Percentiles rank a stretch among this genome's conserved stretches.
Conservation (phyloP, 208 protist genomes). For the Porcisia hertigi region DNA sequence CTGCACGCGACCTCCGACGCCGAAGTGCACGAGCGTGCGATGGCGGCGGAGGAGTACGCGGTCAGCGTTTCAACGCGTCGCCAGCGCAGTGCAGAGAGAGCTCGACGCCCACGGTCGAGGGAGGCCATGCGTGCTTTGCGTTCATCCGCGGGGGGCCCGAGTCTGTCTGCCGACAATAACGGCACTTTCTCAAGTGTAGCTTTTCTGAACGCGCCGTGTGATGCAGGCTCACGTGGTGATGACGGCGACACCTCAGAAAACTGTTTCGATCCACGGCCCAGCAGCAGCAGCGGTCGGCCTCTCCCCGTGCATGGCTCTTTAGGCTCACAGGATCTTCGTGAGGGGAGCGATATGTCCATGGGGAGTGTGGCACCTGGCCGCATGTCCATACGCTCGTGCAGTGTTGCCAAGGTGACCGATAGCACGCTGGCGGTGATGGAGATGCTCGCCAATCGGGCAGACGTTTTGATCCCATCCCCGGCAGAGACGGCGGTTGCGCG, state of each 20-base stretch:
- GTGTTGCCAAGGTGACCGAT: conserved; percentile 56
- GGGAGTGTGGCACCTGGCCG: conserved; percentile 41
- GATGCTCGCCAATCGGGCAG: conserved; percentile 55
- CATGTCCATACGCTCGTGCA: conserved; percentile 67
- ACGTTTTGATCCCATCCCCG: conserved; percentile 72
- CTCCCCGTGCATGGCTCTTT: background rate
- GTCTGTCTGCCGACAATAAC: background rate
- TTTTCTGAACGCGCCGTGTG: background rate
- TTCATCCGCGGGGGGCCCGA: background rate
- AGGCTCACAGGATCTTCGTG: background rate
- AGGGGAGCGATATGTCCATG: conserved; percentile 33
- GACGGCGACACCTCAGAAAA: background rate
- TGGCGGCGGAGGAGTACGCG: conserved; percentile 56
- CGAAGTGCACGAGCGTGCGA: conserved; percentile 60
- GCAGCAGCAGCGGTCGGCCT: background rate
- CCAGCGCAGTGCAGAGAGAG: conserved; percentile 14
- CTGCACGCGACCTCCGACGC: conserved; percentile 48
- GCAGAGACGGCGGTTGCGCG: conserved; percentile 59
- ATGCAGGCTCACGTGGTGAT: background rate
- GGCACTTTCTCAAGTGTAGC: background rate
- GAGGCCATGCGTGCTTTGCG: background rate
- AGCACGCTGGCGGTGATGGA: conserved; percentile 73
- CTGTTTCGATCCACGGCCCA: background rate
- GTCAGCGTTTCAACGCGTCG: conserved; percentile 27
- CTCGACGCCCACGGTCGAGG: conserved; percentile 14